These are phyloP conservation scores for Ensete ventricosum DNA, from an alignment of 176 grass and related monocot genomes.

Conservation along the genomic window DNA sequence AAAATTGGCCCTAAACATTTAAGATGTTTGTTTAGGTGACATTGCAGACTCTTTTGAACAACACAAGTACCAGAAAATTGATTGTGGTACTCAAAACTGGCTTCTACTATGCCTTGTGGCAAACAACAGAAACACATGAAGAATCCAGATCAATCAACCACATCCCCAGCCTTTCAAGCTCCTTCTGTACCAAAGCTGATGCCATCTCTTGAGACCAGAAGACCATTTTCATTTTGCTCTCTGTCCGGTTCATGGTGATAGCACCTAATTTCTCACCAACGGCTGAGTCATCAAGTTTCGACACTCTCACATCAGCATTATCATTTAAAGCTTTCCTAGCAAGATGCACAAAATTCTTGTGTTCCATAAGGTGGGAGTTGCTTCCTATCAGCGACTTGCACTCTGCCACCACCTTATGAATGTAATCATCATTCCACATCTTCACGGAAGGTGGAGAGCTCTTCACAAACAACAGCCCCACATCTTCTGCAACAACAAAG, in stretches of 20 bases:
- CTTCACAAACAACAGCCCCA: slow-evolving; percentile 57
- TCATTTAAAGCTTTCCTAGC: slow-evolving; percentile 32
- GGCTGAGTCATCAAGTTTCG: slow-evolving; percentile 38
- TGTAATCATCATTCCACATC: slow-evolving; percentile 43
- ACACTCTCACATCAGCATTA: slow-evolving; percentile 21
- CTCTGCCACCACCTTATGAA: slow-evolving; percentile 29
- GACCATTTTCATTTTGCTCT: slow-evolving; percentile 35
- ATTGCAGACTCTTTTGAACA: not conserved
- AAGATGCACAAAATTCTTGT: slow-evolving; percentile 34
- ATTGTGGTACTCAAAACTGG: not conserved
- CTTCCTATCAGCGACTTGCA: slow-evolving; percentile 20
- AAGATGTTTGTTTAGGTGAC: too few relatives aligned
- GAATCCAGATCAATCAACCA: slow-evolving; percentile 77
- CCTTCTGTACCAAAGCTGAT: slow-evolving; percentile 48
- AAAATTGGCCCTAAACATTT: too few relatives aligned
- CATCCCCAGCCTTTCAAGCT: slow-evolving; percentile 48
- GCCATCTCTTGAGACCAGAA: slow-evolving; percentile 37
- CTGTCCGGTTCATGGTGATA: slow-evolving; percentile 27
- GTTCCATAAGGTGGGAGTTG: slow-evolving; percentile 12
- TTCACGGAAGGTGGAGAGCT: slow-evolving; percentile 44
- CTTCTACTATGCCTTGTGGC: slow-evolving; percentile 30
- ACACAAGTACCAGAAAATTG: not conserved
- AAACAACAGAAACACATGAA: slow-evolving; percentile 76
- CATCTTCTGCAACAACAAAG: slow-evolving; percentile 37
- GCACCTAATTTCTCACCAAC: slow-evolving; percentile 33